Evolutionary conservation across 1,284 basidiomycete genomes (phyloP).

Genomic region (Ceratobasidium papillatum): DNA sequence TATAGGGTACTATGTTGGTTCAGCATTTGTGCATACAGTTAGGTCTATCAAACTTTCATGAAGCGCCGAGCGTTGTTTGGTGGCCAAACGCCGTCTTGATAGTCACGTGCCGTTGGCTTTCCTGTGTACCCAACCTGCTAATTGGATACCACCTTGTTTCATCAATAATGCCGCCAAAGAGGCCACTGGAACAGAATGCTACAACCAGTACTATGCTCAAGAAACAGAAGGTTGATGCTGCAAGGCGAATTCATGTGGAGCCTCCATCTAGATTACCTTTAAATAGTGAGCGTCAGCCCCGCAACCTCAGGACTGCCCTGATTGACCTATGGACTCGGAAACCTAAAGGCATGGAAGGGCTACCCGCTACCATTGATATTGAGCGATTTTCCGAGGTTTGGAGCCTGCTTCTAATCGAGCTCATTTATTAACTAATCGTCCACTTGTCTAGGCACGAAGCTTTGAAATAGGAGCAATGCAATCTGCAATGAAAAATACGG

Average conservation of each 20-base stretch:
- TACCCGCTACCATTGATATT: constrained; percentile 82
- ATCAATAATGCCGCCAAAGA: constrained; percentile 8
- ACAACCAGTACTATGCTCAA: constrained; percentile 56
- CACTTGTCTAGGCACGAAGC: constrained; percentile 68
- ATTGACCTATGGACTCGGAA: constrained; percentile 51
- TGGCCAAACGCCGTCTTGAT: too few species aligned
- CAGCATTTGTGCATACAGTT: too few species aligned
- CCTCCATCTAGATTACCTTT: constrained; percentile 45
- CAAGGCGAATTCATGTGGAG: constrained; percentile 75
- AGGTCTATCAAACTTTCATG: too few species aligned
- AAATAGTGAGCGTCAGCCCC: constrained; percentile 40
- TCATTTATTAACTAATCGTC: constrained; percentile 6
- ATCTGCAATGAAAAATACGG: constrained; percentile 78
- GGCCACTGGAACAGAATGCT: neutral
- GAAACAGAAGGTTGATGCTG: constrained; percentile 68
- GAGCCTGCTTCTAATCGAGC: neutral
- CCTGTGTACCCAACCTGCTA: neutral
- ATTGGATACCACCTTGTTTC: neutral
- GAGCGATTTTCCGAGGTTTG: constrained; percentile 85
- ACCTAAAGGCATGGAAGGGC: constrained; percentile 60
- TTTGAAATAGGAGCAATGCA: constrained; percentile 92
- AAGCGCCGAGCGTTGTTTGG: too few species aligned
- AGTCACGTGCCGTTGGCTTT: neutral
- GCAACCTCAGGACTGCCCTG: constrained; percentile 45
- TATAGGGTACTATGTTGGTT: too few species aligned